Evolutionary conservation across 1,139 yeast genomes (phyloP).

Genomic region (Pneumocystis sp.): DNA sequence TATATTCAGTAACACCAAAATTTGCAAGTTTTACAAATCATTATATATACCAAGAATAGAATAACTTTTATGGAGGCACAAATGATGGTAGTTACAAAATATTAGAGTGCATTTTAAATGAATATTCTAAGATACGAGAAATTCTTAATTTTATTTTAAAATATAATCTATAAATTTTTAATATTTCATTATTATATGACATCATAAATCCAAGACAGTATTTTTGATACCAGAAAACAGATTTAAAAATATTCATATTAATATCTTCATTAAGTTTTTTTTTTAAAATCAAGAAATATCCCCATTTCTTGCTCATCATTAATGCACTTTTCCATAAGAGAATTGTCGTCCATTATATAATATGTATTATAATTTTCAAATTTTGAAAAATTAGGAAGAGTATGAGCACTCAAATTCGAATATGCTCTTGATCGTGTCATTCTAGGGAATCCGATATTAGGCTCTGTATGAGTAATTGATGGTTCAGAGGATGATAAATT

Average conservation of each 20-base stretch:
- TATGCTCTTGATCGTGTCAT: background rate
- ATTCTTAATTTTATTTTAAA: background rate
- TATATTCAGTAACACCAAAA: background rate
- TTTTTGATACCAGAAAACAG: background rate
- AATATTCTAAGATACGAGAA: background rate
- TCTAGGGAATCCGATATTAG: background rate
- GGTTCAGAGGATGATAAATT: background rate
- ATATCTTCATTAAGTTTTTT: background rate
- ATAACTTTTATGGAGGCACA: background rate
- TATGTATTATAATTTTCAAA: background rate
- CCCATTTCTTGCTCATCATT: background rate
- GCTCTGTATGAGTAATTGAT: background rate
- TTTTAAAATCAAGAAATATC: background rate
- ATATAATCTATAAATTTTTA: background rate
- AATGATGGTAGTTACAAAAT: background rate
- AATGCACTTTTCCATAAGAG: background rate
- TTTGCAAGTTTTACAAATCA: background rate
- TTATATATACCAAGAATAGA: background rate
- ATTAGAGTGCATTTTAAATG: background rate
- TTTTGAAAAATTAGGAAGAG: background rate
- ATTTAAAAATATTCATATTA: background rate
- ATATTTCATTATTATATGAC: background rate
- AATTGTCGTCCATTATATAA: background rate
- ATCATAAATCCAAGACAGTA: background rate
- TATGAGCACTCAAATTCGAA: background rate